phyloP scores from a whole-genome alignment of 2,329 filamentous ascomycete genomes.

The Cytospora piceae region DNA sequence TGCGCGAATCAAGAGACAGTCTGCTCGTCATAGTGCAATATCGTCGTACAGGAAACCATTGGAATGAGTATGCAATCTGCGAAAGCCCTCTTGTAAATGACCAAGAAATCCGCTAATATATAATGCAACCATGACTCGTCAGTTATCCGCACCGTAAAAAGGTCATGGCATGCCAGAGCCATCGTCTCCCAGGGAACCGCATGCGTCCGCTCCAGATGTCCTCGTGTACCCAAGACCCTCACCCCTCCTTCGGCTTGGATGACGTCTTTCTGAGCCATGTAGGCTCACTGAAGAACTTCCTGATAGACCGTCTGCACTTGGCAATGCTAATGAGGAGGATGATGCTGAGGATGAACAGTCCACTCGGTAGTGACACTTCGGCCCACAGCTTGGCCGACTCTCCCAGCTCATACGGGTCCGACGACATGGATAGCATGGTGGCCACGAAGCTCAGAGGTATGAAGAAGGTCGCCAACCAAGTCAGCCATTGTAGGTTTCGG shows the following conservation, averaged over 20 bases:
- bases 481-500: slow-evolving; percentile 39
- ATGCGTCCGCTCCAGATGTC: background rate
- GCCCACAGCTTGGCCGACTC: slow-evolving; percentile 25
- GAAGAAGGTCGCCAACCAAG: slow-evolving; percentile 41
- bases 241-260: slow-evolving; percentile 13
- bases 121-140: slow-evolving; percentile 1
- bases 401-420: slow-evolving; percentile 22
- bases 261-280: slow-evolving; percentile 6
- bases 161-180: background rate
- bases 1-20: background rate
- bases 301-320: slow-evolving; percentile 23
- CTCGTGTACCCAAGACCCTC: background rate
- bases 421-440: slow-evolving; percentile 39
- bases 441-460: slow-evolving; percentile 40
- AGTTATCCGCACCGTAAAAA: background rate
- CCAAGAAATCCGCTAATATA: background rate
- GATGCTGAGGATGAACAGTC: slow-evolving; percentile 19
- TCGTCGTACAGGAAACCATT: background rate
- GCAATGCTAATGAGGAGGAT: slow-evolving; percentile 25
- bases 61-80: slow-evolving; percentile 1
- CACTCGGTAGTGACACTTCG: slow-evolving; percentile 23
- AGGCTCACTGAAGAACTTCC: slow-evolving; percentile 9
- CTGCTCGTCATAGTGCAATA: background rate
- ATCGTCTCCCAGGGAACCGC: background rate
- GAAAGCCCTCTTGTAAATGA: background rate